phyloP scores from a whole-genome alignment of 73 alveolate species.

The Stentor coeruleus region DNA sequence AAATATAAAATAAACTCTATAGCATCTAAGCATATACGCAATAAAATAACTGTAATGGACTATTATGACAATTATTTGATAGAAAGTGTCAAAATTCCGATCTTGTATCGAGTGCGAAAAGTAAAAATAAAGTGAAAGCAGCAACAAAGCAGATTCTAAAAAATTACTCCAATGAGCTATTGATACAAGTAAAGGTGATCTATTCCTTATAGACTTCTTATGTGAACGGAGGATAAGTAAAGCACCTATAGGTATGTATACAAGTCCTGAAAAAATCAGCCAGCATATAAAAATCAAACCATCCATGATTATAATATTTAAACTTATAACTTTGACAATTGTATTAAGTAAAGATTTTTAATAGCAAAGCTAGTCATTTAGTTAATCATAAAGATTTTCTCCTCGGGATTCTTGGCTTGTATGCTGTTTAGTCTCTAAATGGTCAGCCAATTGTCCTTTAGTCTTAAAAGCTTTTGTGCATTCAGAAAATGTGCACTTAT shows the following conservation, averaged over 20 bases:
- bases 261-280: neutral
- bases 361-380: too few relatives aligned
- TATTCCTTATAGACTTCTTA: conserved; percentile 8
- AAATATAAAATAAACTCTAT: conserved; percentile 10
- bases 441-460: conserved; percentile 40
- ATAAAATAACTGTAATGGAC: neutral
- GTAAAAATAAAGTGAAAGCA: neutral
- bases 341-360: too few relatives aligned
- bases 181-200: conserved; percentile 18
- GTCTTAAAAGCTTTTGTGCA: conserved; percentile 44
- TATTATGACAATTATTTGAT: neutral
- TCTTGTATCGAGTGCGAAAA: too few relatives aligned
- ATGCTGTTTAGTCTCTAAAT: neutral
- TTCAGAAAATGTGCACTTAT: conserved; percentile 33
- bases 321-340: too few relatives aligned
- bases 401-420: too few relatives aligned
- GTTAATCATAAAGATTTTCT: too few relatives aligned
- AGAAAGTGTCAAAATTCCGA: neutral
- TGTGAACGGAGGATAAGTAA: neutral
- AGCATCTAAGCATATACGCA: conserved; percentile 1
- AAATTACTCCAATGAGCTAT: conserved; percentile 14
- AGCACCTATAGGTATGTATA: conserved; percentile 7
- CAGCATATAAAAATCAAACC: conserved; percentile 2
- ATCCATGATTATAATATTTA: too few relatives aligned
- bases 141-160: neutral